Evolutionary conservation across 1,284 basidiomycete species (phyloP), one percentile per base, ranked within the genome.

Genomic region (Cutaneotrichosporon sp.): DNA sequence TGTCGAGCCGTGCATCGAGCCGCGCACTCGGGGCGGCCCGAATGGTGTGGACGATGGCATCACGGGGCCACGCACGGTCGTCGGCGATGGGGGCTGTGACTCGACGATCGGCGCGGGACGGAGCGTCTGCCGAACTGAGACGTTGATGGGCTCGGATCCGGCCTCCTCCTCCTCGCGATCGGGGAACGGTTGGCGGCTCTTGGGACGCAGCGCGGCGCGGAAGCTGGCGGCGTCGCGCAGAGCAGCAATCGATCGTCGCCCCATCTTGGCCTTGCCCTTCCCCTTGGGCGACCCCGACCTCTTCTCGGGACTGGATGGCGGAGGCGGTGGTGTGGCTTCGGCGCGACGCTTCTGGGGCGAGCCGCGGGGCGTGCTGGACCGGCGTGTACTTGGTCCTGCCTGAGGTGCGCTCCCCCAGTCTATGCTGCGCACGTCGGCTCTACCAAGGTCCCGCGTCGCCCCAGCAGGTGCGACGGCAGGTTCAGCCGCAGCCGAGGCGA

Each of bases 1-100:
- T 13, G 66, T 46, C 4, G 69, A 64, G 21, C 69, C 65, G 42
- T 56, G 60, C 42, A 46, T 46, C 42, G 42, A 42, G 16, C 40
- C 40, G 4, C 42, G 16, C 31, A 58, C 40, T 30, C 51, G 31
- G 31, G 38, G 63, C 11, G 65, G 59, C n/a, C 47, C 55, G 46
- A 61, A 62, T 1, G 70, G 65, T 32, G 71, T 61, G 16, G 69
- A 63, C 16, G 69, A 62, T 1, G 71, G 58, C n/a, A 21, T 3
- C 8, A 26, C 30, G 5, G 42, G 67, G 1, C 38, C 52, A 14
- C 31, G 58, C 32, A 58, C 26, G 6, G 49, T 62, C 32, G 59
- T 22, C 7, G 58, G 58, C 5, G 65, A 58, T 31, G 52, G 40
- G 46, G 56, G 50, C 10, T 50, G 30, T 4, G 57, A 49, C 14